Evolutionary conservation across 2,329 filamentous ascomycete species (phyloP), one percentile per base, ranked within the genome.

Genomic region (Beauveria asiatica): DNA sequence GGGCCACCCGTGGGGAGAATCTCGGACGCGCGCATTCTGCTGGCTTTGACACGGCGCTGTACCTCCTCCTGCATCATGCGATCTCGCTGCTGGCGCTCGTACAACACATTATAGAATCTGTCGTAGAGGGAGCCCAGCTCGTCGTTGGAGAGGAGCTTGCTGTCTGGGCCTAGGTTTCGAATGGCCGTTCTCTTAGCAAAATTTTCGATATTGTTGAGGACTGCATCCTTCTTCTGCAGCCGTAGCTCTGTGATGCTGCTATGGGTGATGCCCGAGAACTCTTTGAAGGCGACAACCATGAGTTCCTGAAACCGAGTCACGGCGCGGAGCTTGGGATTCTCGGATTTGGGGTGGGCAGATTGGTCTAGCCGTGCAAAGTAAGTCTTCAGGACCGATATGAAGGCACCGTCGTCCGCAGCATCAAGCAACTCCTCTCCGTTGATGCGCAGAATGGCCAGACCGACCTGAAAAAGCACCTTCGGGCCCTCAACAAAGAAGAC

Each of bases 281-380:
- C 94, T 67, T 97, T 97, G 76, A 99, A 99, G 0, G 94, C 94
- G 21, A 97, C 94, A 3, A 99, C 94, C 92, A 99, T 97, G 61
- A 99, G 83, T 73, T 97, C 94, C 69, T 99, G 94, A 71, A 99
- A 99, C 51, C 90, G 85, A 6, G 95, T 99, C 58, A 99, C 94
- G 0, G 92, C 91, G 57, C 93, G 84, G 57, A 97, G 79, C 75
- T 97, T 99, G 3, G 92, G 87, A 64, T 97, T 99, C 70, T 97
- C 92, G 0, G 92, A 97, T 69, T 89, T 92, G 2, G 94, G 94
- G 69, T 99, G 93, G 2, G 94, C 94, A 3, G 92, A 97, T 74
- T 97, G 93, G 70, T 97, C 93, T 9, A 99, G 80, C 44, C 91
- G 86, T 8, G 90, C 85, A 72, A 99, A 99, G 74, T 99, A 99